These are phyloP conservation scores for Populus tremula DNA, from an alignment of 345 rosid genomes.

Conservation along the genomic window DNA sequence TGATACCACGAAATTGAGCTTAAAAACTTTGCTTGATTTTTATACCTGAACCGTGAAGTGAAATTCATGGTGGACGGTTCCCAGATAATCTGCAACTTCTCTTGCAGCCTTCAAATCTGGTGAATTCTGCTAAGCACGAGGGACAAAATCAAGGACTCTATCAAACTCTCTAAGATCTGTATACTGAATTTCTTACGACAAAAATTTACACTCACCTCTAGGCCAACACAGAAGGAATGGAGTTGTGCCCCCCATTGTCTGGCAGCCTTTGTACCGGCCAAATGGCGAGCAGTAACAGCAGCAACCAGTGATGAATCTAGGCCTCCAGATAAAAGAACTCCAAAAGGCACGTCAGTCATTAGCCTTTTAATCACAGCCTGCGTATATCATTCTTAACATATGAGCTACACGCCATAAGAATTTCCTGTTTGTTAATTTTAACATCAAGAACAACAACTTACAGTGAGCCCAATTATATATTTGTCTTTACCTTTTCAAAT, in stretches of 20 bases:
- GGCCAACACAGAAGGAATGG: constrained; percentile 86
- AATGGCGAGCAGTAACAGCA: constrained; percentile 72
- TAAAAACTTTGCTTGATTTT: not conserved
- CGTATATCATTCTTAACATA: not conserved
- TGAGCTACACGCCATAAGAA: not conserved
- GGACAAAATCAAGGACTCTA: not conserved
- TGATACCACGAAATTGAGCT: not conserved
- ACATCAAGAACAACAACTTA: not conserved
- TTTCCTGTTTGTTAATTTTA: not conserved
- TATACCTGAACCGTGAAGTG: constrained; percentile 81
- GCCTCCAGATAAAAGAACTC: constrained; percentile 91
- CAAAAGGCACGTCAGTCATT: constrained; percentile 93
- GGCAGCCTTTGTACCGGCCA: constrained; percentile 69
- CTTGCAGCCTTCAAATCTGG: constrained; percentile 84
- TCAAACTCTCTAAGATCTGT: not conserved
- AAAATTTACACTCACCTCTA: constrained; percentile 51
- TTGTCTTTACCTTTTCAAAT: constrained; percentile 59
- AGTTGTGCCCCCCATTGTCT: constrained; percentile 83
- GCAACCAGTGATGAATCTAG: constrained; percentile 93
- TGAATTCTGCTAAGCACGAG: constrained; percentile 50
- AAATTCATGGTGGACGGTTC: constrained; percentile 90
- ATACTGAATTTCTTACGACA: not conserved
- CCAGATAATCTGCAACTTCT: constrained; percentile 87
- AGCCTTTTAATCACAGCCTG: constrained; percentile 92
- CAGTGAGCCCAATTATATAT: not conserved